These are phyloP conservation scores for Penicillium thymicola DNA, from an alignment of 2,329 filamentous ascomycete genomes.

Conservation along the genomic window DNA sequence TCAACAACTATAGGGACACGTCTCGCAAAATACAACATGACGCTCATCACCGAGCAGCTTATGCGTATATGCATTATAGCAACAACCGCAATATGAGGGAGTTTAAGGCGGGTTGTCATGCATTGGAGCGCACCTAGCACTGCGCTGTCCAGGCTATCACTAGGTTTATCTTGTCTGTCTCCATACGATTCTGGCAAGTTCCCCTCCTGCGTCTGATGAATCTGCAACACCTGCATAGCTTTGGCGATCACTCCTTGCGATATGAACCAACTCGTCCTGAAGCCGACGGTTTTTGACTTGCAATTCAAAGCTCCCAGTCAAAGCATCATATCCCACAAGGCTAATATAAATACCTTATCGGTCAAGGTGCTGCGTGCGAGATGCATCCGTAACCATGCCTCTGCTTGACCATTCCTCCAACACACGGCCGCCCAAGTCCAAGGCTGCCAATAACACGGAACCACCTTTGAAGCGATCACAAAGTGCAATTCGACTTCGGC, in stretches of 20 bases:
- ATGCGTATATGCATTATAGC: background rate
- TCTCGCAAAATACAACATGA: background rate
- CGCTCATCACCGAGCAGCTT: background rate
- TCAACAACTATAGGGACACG: background rate
- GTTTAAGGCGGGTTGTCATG: too few relatives aligned
- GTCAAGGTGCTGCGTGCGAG: too few relatives aligned
- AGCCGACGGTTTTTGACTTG: too few relatives aligned
- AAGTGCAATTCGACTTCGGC: too few relatives aligned
- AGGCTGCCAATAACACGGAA: too few relatives aligned
- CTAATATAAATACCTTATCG: too few relatives aligned
- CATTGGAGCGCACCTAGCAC: background rate
- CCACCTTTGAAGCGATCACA: too few relatives aligned
- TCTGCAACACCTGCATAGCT: background rate
- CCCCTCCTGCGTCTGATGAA: background rate
- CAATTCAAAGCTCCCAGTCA: too few relatives aligned
- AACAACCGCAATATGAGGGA: background rate
- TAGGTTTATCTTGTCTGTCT: background rate
- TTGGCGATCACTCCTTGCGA: background rate
- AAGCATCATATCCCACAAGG: too few relatives aligned
- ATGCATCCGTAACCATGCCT: too few relatives aligned
- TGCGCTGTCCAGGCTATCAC: background rate
- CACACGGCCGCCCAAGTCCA: too few relatives aligned
- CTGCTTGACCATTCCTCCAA: too few relatives aligned
- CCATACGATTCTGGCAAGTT: background rate
- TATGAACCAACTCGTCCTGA: background rate